phyloP scores from a whole-genome alignment of 306 rosid genomes.

The Vigna trinervia region DNA sequence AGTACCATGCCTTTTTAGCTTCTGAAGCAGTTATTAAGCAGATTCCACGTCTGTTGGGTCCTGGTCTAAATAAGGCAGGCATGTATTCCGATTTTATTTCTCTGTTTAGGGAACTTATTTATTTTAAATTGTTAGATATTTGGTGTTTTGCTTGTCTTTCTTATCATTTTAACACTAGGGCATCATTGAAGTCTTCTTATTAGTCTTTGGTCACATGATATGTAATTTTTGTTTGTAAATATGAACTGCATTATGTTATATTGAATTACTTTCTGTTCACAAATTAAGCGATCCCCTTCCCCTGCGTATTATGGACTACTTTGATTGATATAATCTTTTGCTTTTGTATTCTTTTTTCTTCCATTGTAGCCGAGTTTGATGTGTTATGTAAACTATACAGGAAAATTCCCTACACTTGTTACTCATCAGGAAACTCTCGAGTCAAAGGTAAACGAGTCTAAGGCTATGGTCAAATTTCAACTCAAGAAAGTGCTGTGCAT shows the following conservation, averaged over 20 bases:
- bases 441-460: constrained; percentile 64
- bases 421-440: constrained; percentile 84
- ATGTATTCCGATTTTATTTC: neutral
- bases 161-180: neutral
- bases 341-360: no score
- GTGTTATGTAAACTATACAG: constrained; percentile 42
- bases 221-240: neutral
- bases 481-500: constrained; percentile 49
- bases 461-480: constrained; percentile 49
- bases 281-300: neutral
- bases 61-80: constrained; percentile 91
- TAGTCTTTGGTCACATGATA: neutral
- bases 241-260: neutral
- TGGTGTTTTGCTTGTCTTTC: neutral
- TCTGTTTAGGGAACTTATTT: neutral
- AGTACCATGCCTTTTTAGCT: constrained; percentile 86
- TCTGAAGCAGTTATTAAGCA: constrained; percentile 90
- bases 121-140: neutral
- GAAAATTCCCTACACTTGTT: constrained; percentile 84
- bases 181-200: neutral
- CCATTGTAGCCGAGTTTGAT: neutral
- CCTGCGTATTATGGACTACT: no score
- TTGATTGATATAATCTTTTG: no score
- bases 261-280: neutral
- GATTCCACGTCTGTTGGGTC: constrained; percentile 91